Base-by-base conservation (phyloP, 2,329 filamentous ascomycete species). In the Cryphonectria naterciae region DNA sequence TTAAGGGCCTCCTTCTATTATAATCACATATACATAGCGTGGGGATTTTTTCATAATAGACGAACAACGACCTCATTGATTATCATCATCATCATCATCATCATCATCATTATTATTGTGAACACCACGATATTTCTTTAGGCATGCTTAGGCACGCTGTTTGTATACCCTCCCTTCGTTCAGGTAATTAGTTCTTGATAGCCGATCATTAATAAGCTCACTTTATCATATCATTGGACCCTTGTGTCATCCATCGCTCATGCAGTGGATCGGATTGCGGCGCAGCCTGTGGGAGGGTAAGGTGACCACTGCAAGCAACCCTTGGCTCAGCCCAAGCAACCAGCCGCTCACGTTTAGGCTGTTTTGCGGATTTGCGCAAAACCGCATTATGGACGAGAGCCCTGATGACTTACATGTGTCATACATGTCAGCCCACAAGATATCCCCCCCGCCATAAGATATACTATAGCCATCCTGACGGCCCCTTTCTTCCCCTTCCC, bases 311-410 rank as follows among this genome's bases (percentile, higher is more conserved):
- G 43, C 17, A 49, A n/a, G 43, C 17, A 49, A n/a, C 52, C 6
- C 54, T 58, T 35, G 28, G 54, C 28, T 43, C 49, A n/a, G 39
- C 25, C 56, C 60, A 49, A 49, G 17, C 19, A 43, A 43, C 25
- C 39, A 22, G 39, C 17, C 46, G 65, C 60, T 28, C 28, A 41
- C 63, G 19, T 43, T 35, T 65, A 60, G 66, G 62, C 69, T 43
- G 70, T 54, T 54, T 54, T 66, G 70, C 70, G 63, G 60, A 52
- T 63, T 70, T 72, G 70, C 70, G 70, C 70, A 72, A 67, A 70
- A 72, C 68, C 68, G 11, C 37, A 52, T 17, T 37, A 70, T 46
- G 32, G 60, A 68, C 52, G 19, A 28, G 49, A 67, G 54, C 62
- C 67, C 46, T 49, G 46, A 3, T 49, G 8, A 49, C 46, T 10